Evolutionary conservation across 768 basidiomycete genomes (phyloP).

Genomic region (Amanita rimosa): DNA sequence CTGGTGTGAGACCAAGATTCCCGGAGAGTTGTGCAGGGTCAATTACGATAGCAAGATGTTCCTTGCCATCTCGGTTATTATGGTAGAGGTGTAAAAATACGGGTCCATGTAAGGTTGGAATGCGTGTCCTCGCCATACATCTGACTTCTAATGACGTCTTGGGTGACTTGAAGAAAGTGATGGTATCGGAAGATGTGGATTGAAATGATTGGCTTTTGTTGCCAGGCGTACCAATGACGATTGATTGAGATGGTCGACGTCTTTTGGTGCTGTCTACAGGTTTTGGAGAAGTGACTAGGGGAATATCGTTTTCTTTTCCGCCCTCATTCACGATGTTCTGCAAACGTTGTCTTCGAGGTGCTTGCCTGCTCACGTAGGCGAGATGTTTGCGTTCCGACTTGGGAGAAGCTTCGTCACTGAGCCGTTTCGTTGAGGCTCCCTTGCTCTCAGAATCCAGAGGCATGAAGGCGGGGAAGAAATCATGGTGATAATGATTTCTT

Average conservation of each 20-base stretch:
- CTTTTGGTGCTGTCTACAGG: slow-evolving; percentile 30
- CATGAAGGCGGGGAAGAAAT: slow-evolving; percentile 53
- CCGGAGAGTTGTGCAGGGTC: slow-evolving; percentile 77
- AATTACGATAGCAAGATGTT: slow-evolving; percentile 91
- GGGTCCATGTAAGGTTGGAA: slow-evolving; percentile 92
- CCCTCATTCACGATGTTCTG: slow-evolving; percentile 21
- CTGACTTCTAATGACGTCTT: slow-evolving; percentile 50
- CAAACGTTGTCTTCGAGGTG: slow-evolving; percentile 54
- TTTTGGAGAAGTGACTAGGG: slow-evolving; percentile 20
- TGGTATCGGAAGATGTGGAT: slow-evolving; percentile 11
- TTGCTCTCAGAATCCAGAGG: slow-evolving; percentile 39
- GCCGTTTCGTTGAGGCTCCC: slow-evolving; percentile 50
- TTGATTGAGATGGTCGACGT: slow-evolving; percentile 23
- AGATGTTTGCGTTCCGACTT: slow-evolving; percentile 34
- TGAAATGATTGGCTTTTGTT: slow-evolving; percentile 11
- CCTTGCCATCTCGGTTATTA: slow-evolving; percentile 85
- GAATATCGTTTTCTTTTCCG: slow-evolving; percentile 41
- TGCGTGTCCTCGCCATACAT: slow-evolving; percentile 95
- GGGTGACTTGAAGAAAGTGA: slow-evolving; percentile 11
- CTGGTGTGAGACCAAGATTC: slow-evolving; percentile 21
- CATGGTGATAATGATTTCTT: slow-evolving; percentile 79
- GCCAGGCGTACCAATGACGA: slow-evolving; percentile 12
- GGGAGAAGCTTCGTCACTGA: slow-evolving; percentile 26
- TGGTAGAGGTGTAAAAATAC: slow-evolving; percentile 93
- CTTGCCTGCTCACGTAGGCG: slow-evolving; percentile 66